Conservation (phyloP, 768 basidiomycete genomes). For the Termitomyces bulborhizus region DNA sequence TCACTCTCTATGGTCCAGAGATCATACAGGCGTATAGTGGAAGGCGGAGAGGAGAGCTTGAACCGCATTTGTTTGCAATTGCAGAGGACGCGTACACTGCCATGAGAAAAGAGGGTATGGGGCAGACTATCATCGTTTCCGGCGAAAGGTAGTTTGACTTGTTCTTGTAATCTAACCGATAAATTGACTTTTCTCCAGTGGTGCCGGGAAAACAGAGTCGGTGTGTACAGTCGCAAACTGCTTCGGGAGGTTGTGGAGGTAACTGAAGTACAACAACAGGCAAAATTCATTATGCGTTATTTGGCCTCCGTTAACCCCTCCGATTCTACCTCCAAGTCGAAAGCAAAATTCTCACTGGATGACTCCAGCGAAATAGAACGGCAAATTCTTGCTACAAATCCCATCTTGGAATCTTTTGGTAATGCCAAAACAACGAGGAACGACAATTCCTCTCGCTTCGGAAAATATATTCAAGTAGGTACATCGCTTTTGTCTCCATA, state of each 20-base stretch:
- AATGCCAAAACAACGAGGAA: constrained; percentile 99
- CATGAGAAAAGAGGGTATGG: constrained; percentile 89
- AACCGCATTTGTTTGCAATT: constrained; percentile 97
- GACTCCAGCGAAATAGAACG: constrained; percentile 93
- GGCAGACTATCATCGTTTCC: constrained; percentile 98
- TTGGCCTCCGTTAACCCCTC: constrained; percentile 95
- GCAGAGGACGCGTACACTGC: constrained; percentile 98
- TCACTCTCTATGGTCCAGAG: constrained; percentile 94
- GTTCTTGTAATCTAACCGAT: constrained; percentile 6
- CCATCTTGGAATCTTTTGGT: constrained; percentile 97
- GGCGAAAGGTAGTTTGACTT: constrained; percentile 76
- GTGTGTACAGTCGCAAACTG: constrained; percentile 31
- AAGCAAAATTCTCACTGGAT: constrained; percentile 69
- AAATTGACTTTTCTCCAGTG: constrained; percentile 45
- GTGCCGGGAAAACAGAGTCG: constrained; percentile 98
- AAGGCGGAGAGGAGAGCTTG: constrained; percentile 86
- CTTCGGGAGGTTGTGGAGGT: neutral
- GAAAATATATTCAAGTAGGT: constrained; percentile 96
- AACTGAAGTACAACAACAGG: constrained; percentile 34
- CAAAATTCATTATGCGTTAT: constrained; percentile 99
- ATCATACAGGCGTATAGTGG: constrained; percentile 97
- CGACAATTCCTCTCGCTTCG: constrained; percentile 98
- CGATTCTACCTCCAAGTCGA: constrained; percentile 50
- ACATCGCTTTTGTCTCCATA: neutral
- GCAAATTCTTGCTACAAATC: constrained; percentile 98